Percentiles rank a stretch among this genome's conserved stretches.
Evolutionary conservation across 208 protist genomes (phyloP).

Genomic region (Kentomonas sorsogonicus): DNA sequence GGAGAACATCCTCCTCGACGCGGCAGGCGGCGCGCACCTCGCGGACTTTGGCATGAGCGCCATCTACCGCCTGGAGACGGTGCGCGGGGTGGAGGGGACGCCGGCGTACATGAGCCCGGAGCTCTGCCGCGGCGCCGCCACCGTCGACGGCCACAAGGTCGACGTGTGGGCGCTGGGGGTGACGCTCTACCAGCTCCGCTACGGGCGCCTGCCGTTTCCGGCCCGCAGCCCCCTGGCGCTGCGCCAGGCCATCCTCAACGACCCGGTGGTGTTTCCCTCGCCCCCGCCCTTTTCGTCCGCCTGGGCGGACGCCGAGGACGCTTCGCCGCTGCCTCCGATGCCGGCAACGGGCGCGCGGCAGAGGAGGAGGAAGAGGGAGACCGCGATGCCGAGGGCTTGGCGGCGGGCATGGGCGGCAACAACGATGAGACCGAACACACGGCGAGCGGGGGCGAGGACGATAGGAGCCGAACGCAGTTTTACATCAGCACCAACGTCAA

Average conservation of each 20-base stretch:
- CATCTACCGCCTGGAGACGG: conserved; percentile 19
- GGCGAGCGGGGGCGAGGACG: too few species aligned
- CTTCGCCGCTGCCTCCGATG: too few species aligned
- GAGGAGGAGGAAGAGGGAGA: too few species aligned
- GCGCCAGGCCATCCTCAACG: conserved; percentile 23
- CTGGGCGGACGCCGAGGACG: too few species aligned
- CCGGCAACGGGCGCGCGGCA: too few species aligned
- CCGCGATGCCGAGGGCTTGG: too few species aligned
- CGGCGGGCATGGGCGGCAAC: too few species aligned
- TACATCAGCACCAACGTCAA: too few species aligned
- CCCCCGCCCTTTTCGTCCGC: too few species aligned
- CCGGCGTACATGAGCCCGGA: conserved; percentile 58
- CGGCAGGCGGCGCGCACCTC: conserved; percentile 22
- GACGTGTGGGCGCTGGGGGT: conserved; percentile 67
- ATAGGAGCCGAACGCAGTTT: too few species aligned
- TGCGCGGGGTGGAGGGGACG: conserved; percentile 39
- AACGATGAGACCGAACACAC: too few species aligned
- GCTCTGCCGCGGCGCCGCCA: conserved; percentile 19
- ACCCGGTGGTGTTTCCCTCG: conserved; percentile 32
- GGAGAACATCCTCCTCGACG: conserved; percentile 51
- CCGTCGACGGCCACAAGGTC: conserved; percentile 20
- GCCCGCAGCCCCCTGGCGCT: conserved; percentile 16
- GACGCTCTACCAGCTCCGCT: conserved; percentile 49
- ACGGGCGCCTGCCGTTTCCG: conserved; percentile 42
- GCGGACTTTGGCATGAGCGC: conserved; percentile 52